phyloP scores from a whole-genome alignment of 306 rosid species.

The Cucumis sativus region Cucumber_9930_V3 NC_026660.2:584001-584500 shows the following conservation, averaged over 20 bases:
- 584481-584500: no score
- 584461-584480: neutral
- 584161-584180: no score
- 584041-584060: no score
- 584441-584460: no score
- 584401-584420: neutral
- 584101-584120: neutral
- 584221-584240: neutral
- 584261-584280: neutral
- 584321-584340: neutral
- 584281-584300: neutral
- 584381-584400: neutral
- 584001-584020: neutral
- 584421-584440: accelerated
- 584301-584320: neutral
- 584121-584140: neutral
- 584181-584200: neutral
- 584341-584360: neutral
- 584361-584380: neutral
- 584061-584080: neutral
- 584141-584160: neutral
- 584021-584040: neutral
- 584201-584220: neutral
- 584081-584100: neutral
- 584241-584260: neutral